Conservation (phyloP, 805 yeast species). For the Cyberlindnera samutprakarnensis region DNA sequence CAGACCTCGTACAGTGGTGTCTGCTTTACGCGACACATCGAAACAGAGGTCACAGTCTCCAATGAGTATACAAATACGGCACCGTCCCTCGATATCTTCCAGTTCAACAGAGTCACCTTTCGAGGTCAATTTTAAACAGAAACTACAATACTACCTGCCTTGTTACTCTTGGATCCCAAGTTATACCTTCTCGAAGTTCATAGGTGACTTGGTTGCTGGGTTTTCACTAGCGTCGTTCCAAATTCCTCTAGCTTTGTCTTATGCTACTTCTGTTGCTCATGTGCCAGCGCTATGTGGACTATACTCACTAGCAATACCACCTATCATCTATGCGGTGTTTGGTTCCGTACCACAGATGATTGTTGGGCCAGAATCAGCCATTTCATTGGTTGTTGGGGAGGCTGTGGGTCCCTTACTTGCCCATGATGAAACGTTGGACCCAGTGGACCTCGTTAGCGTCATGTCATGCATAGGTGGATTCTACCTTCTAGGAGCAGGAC, state of each 20-base stretch:
- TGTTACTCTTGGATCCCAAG: slow-evolving; percentile 58
- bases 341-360: slow-evolving; percentile 88
- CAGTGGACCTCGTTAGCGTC: slow-evolving; percentile 55
- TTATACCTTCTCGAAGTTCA: slow-evolving; percentile 32
- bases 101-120: slow-evolving; percentile 7
- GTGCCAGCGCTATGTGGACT: slow-evolving; percentile 79
- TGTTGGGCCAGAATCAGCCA: slow-evolving; percentile 89
- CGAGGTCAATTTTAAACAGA: slow-evolving; percentile 16
- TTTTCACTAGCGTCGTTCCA: slow-evolving; percentile 85
- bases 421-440: slow-evolving; percentile 33
- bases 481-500: slow-evolving; percentile 61
- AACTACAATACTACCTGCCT: slow-evolving; percentile 58
- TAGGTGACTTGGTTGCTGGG: slow-evolving; percentile 76
- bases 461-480: slow-evolving; percentile 74
- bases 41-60: slow-evolving; percentile 6
- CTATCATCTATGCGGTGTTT: slow-evolving; percentile 65
- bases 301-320: slow-evolving; percentile 68
- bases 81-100: not conserved
- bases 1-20: slow-evolving; percentile 17
- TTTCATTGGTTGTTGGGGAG: slow-evolving; percentile 77
- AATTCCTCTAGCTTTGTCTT: slow-evolving; percentile 67
- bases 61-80: slow-evolving; percentile 1
- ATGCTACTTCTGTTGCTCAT: slow-evolving; percentile 78
- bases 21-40: slow-evolving; percentile 6
- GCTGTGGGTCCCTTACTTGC: slow-evolving; percentile 51